These are phyloP conservation scores for Phyllosticta paracitricarpa DNA, from an alignment of 2,329 filamentous ascomycete species.

Conservation along the genomic window DNA sequence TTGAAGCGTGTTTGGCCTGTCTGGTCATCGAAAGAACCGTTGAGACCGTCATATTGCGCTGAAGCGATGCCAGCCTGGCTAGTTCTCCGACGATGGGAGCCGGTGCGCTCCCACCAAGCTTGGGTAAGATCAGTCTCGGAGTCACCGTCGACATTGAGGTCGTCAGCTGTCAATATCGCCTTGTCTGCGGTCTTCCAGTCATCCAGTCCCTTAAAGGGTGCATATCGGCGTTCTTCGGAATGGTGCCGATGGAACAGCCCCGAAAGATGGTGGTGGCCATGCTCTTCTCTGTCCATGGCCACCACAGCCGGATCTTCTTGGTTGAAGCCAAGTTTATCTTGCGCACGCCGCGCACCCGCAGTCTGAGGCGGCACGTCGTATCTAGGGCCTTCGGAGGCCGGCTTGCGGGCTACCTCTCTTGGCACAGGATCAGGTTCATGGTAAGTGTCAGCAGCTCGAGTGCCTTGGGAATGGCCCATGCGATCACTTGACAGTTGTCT, in stretches of 20 bases:
- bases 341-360: constrained; percentile 23
- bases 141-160: constrained; percentile 32
- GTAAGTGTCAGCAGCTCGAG: constrained; percentile 25
- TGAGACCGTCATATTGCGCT: constrained; percentile 42
- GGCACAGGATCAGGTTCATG: constrained; percentile 27
- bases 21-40: constrained; percentile 51
- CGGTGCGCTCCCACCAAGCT: constrained; percentile 68
- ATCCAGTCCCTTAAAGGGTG: constrained; percentile 46
- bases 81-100: constrained; percentile 33
- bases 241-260: constrained; percentile 27
- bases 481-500: constrained; percentile 31
- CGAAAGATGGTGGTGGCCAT: constrained; percentile 19
- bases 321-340: constrained; percentile 33
- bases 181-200: constrained; percentile 36
- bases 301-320: constrained; percentile 17
- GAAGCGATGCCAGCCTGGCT: constrained; percentile 13
- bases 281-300: not conserved
- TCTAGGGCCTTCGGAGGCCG: constrained; percentile 15
- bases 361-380: constrained; percentile 29
- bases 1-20: constrained; percentile 64
- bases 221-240: constrained; percentile 42
- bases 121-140: constrained; percentile 19
- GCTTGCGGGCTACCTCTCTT: constrained; percentile 18
- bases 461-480: constrained; percentile 23
- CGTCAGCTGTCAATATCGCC: constrained; percentile 30